phyloP scores from a whole-genome alignment of 2,329 filamentous ascomycete species.

The Cryphonectria radicalis region DNA sequence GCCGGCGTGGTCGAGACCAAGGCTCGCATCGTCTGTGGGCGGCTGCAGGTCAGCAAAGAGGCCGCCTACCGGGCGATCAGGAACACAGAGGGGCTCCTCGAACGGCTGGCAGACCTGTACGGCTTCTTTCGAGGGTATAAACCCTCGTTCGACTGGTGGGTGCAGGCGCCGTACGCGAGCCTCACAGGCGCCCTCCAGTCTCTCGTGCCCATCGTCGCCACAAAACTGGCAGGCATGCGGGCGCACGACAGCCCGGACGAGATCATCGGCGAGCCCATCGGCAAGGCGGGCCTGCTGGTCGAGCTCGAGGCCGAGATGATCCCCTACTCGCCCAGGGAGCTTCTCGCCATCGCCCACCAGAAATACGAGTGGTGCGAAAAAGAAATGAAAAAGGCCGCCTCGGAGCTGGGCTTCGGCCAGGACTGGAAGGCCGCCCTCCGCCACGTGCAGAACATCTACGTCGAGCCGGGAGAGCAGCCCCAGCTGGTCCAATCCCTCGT shows the following conservation, averaged over 20 bases:
- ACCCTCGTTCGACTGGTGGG: constrained; percentile 62
- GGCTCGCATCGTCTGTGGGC: constrained; percentile 40
- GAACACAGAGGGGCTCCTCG: constrained; percentile 45
- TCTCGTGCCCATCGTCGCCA: constrained; percentile 44
- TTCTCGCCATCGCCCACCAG: constrained; percentile 53
- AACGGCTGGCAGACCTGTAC: constrained; percentile 51
- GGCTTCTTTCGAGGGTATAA: constrained; percentile 60
- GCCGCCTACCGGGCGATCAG: constrained; percentile 53
- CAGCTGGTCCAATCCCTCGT: constrained; percentile 56
- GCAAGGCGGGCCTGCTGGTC: constrained; percentile 52
- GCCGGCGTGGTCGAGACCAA: constrained; percentile 40
- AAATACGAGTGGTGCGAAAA: constrained; percentile 60
- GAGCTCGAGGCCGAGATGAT: constrained; percentile 63
- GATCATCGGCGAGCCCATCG: constrained; percentile 62
- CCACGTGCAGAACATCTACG: constrained; percentile 58
- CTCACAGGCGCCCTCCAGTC: constrained; percentile 43
- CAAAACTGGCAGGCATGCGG: constrained; percentile 49
- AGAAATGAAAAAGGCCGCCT: constrained; percentile 57
- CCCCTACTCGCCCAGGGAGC: constrained; percentile 60
- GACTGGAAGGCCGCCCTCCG: constrained; percentile 60
- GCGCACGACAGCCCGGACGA: constrained; percentile 46
- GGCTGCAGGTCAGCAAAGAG: constrained; percentile 44
- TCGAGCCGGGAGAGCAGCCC: constrained; percentile 57
- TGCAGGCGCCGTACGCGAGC: constrained; percentile 47
- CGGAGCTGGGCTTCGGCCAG: constrained; percentile 50